Percentiles rank a stretch among this genome's conserved stretches.
phyloP scores from a whole-genome alignment of 306 rosid species.

The Pyrus communis region DNA sequence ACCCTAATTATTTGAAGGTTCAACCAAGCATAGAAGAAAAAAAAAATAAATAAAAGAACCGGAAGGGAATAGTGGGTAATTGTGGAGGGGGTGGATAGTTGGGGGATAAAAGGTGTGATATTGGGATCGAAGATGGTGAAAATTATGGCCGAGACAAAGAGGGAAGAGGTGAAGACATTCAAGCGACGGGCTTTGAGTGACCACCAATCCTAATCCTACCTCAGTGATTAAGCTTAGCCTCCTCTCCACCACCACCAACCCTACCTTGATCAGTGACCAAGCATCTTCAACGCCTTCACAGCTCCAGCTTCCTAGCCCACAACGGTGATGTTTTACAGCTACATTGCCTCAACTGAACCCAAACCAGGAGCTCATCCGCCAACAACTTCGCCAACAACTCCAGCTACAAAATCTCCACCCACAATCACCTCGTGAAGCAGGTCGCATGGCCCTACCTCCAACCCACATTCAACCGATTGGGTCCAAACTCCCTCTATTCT shows the following conservation, averaged over 20 bases:
- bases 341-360: neutral
- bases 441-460: conserved; percentile 96
- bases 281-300: conserved; percentile 15
- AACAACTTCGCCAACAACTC: conserved; percentile 18
- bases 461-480: conserved; percentile 48
- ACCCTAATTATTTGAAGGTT: no score
- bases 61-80: no score
- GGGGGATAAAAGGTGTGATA: no score
- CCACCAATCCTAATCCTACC: no score
- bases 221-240: neutral
- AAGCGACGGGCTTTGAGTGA: no score
- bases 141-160: no score
- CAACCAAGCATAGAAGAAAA: no score
- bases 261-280: neutral
- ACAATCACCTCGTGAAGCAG: conserved; percentile 68
- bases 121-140: no score
- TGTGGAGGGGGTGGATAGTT: rapidly evolving
- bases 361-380: conserved; percentile 5
- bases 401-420: conserved; percentile 45
- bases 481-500: conserved; percentile 28
- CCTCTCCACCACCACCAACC: neutral
- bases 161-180: no score
- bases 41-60: no score
- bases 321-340: neutral
- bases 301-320: conserved; percentile 24